Percentiles rank a stretch among this genome's conserved stretches.
These are phyloP conservation scores for Fusarium avenaceum DNA, from an alignment of 2,329 filamentous ascomycete species.

Conservation along the genomic window DNA sequence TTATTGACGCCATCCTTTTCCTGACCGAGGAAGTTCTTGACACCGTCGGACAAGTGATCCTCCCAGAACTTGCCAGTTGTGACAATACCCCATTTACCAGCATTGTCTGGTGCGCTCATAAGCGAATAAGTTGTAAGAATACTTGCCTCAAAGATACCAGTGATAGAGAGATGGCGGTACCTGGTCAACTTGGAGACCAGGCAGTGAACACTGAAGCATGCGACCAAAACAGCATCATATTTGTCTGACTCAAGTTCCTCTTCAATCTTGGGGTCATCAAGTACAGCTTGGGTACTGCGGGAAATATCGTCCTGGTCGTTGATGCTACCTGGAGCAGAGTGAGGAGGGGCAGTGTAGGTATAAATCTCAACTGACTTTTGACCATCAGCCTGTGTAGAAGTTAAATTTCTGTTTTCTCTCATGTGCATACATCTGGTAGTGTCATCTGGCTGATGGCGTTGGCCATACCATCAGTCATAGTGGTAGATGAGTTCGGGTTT, in stretches of 20 bases:
- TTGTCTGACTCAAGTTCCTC: slow-evolving; percentile 53
- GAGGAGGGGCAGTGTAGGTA: slow-evolving; percentile 74
- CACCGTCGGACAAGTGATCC: slow-evolving; percentile 74
- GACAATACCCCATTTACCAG: slow-evolving; percentile 83
- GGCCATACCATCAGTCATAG: slow-evolving; percentile 78
- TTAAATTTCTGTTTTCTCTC: not conserved
- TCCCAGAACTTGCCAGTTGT: slow-evolving; percentile 91
- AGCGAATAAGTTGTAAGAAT: slow-evolving; percentile 74
- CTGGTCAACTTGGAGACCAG: slow-evolving; percentile 73
- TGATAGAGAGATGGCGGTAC: slow-evolving; percentile 50
- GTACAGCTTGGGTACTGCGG: slow-evolving; percentile 72
- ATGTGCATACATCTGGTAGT: slow-evolving; percentile 45
- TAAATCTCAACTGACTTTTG: slow-evolving; percentile 63
- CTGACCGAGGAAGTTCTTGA: slow-evolving; percentile 72
- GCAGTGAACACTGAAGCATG: slow-evolving; percentile 89
- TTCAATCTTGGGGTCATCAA: slow-evolving; percentile 63
- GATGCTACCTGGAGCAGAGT: slow-evolving; percentile 78
- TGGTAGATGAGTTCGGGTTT: slow-evolving; percentile 81
- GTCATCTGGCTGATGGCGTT: slow-evolving; percentile 60
- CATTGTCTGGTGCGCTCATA: slow-evolving; percentile 38
- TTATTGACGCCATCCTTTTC: slow-evolving; percentile 51
- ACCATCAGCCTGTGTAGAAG: slow-evolving; percentile 34
- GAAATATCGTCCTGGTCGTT: slow-evolving; percentile 78
- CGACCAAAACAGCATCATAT: slow-evolving; percentile 85
- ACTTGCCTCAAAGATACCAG: slow-evolving; percentile 89